Percentiles rank a stretch among this genome's conserved stretches.
phyloP scores from a whole-genome alignment of 2,329 filamentous ascomycete genomes.

The Epicoccum nigrum region DNA sequence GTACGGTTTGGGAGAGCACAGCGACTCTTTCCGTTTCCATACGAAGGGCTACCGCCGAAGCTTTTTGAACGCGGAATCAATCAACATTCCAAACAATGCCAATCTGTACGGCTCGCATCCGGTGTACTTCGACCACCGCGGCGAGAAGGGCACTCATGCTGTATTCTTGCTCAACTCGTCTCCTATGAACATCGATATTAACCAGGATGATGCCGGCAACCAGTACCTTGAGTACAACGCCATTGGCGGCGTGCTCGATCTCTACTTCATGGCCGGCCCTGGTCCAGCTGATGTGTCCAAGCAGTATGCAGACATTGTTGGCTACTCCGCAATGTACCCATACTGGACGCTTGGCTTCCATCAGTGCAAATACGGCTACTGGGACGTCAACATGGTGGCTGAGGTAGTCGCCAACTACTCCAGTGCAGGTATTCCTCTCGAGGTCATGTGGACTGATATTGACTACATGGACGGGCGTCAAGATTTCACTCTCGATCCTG shows the following conservation, averaged over 20 bases:
- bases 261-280: slow-evolving; percentile 60
- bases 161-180: slow-evolving; percentile 45
- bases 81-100: slow-evolving; percentile 61
- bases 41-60: slow-evolving; percentile 72
- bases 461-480: slow-evolving; percentile 68
- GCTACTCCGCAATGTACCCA: slow-evolving; percentile 56
- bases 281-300: slow-evolving; percentile 54
- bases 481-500: slow-evolving; percentile 69
- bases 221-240: slow-evolving; percentile 82
- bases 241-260: slow-evolving; percentile 75
- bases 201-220: slow-evolving; percentile 62
- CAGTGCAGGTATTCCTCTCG: slow-evolving; percentile 67
- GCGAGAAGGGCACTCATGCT: slow-evolving; percentile 48
- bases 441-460: slow-evolving; percentile 77
- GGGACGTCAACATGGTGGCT: slow-evolving; percentile 67
- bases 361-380: slow-evolving; percentile 59
- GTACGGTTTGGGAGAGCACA: slow-evolving; percentile 81
- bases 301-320: slow-evolving; percentile 59
- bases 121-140: slow-evolving; percentile 76
- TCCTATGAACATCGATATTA: slow-evolving; percentile 74
- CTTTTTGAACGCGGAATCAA: slow-evolving; percentile 72
- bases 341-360: slow-evolving; percentile 62
- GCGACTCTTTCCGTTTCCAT: slow-evolving; percentile 71
- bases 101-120: slow-evolving; percentile 79
- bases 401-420: slow-evolving; percentile 73